A percentile compares a stretch with the other conserved stretches of the same genome.
phyloP scores from a whole-genome alignment of 805 yeast species.

The Saccharomycopsis sp. region DNA sequence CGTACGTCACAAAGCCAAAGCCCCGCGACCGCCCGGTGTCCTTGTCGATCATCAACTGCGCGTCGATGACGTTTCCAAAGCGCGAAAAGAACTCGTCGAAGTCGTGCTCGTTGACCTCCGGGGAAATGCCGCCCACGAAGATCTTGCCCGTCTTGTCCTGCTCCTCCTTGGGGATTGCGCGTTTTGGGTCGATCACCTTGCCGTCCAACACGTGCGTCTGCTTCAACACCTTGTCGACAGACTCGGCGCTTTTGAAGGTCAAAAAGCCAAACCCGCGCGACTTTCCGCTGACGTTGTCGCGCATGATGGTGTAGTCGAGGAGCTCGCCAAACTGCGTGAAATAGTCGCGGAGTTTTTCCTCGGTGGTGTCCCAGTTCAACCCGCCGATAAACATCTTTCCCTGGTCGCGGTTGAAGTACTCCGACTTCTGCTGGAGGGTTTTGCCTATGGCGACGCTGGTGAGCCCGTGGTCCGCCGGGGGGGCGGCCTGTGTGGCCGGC shows the following conservation, averaged over 20 bases:
- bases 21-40: conserved; percentile 97
- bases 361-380: conserved; percentile 95
- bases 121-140: conserved; percentile 94
- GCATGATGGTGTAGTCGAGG: conserved; percentile 84
- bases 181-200: conserved; percentile 92
- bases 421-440: conserved; percentile 17
- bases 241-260: conserved; percentile 72
- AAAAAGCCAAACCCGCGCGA: conserved; percentile 94
- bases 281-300: conserved; percentile 78
- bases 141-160: conserved; percentile 96
- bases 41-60: conserved; percentile 94
- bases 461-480: conserved; percentile 16
- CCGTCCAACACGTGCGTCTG: conserved; percentile 90
- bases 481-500: no score
- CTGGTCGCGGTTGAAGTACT: conserved; percentile 49
- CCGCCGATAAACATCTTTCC: conserved; percentile 97
- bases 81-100: conserved; percentile 80
- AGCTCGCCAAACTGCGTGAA: conserved; percentile 87
- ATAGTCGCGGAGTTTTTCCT: conserved; percentile 74
- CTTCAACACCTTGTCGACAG: conserved; percentile 81
- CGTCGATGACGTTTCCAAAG: conserved; percentile 89
- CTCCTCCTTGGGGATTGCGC: conserved; percentile 96
- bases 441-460: conserved; percentile 19
- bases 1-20: conserved; percentile 94
- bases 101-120: conserved; percentile 86